Base-by-base conservation (phyloP, 352 stramenopile species). In the Globisporangium camurandrum region DNA sequence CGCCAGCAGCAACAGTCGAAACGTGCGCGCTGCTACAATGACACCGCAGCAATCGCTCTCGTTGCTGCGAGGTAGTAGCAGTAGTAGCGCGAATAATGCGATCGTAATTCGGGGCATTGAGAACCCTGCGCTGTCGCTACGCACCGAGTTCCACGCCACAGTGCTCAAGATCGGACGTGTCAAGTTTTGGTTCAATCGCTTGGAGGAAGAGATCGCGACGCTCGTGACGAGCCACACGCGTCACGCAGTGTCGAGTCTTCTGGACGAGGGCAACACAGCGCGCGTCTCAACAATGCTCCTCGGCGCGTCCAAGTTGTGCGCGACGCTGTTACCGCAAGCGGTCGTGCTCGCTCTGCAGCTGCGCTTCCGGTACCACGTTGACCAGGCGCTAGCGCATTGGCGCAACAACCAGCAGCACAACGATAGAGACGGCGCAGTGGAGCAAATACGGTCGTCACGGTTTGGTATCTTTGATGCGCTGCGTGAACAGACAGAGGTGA, bases 161-260 rank as follows among this genome's bases (percentile, higher is more conserved):
- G 73, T 86, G n/a, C 58, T 81, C 14, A 88, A 86, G 62, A 82
- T 88, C 17, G 76, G 76, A 1, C 62, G 76, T 9, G 30, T 84
- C 10, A 71, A 75, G 27, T 88, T 88, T 49, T 88, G 76, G 76
- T 62, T 88, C 26, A 64, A 62, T 2, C 62, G 76, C 2, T 51
- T 88, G 0, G 71, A 86, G 41, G 76, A 88, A 45, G 76, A 88
- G 37, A 69, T 86, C 51, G 24, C 41, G 6, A 56, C 52, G n/a
- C 58, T 83, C 45, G 70, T 85, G 2, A 39, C 41, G 23, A 51
- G 65, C 3, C 69, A 85, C 26, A 19, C 67, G 4, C 71, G 73
- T 14, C 24, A 41, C 5, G 62, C 66, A 1, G 54, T 80, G 5
- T 41, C 64, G 30, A 63, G 49, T 36, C 24, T 54, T 6, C 48